phyloP scores from a whole-genome alignment of 257 asterid genomes.

The Prunella vulgaris region DNA sequence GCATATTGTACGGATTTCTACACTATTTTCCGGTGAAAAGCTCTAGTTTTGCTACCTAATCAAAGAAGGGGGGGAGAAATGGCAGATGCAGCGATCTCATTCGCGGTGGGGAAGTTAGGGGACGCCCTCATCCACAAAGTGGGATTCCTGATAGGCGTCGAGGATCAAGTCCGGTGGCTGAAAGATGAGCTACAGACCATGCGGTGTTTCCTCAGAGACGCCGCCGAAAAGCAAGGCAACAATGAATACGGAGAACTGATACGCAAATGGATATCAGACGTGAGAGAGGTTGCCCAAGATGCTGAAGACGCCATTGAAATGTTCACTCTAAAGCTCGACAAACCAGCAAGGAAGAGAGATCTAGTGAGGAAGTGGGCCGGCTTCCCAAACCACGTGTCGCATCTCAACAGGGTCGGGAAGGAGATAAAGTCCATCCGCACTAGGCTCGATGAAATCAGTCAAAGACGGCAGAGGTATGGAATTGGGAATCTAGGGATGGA shows the following conservation, averaged over 20 bases:
- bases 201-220: slow-evolving; percentile 32
- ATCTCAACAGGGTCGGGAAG: slow-evolving; percentile 3
- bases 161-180: too few species aligned
- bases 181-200: too few species aligned
- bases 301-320: slow-evolving; percentile 26
- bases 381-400: not conserved
- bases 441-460: not conserved
- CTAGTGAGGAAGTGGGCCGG: not conserved
- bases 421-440: slow-evolving; percentile 8
- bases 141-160: too few species aligned
- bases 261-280: slow-evolving; percentile 22
- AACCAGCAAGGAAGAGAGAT: not conserved
- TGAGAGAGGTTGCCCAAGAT: slow-evolving; percentile 20
- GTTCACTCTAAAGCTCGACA: slow-evolving; percentile 16
- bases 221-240: slow-evolving; percentile 24
- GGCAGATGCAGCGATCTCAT: too few species aligned
- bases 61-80: too few species aligned
- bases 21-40: too few species aligned
- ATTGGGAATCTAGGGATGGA: not conserved
- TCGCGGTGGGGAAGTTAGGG: too few species aligned
- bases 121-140: too few species aligned
- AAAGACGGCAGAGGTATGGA: not conserved
- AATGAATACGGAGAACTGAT: not conserved
- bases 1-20: too few species aligned
- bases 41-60: too few species aligned